Conservation (phyloP, 805 yeast species). For the Teunomyces pallodes region DNA sequence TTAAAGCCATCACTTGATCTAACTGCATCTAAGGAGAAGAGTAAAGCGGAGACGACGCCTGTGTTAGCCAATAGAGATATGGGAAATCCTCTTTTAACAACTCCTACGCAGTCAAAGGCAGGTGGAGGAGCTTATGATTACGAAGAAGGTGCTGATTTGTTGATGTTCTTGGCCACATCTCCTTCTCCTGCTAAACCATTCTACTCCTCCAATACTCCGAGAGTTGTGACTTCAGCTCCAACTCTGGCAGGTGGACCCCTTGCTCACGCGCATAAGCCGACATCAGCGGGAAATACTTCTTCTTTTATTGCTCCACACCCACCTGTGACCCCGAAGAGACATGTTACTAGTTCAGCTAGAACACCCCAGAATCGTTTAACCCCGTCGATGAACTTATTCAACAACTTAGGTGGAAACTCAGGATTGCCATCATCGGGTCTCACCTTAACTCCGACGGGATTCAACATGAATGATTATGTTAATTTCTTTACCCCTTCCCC, state of each 20-base stretch:
- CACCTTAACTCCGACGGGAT: slow-evolving; percentile 59
- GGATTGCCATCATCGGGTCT: slow-evolving; percentile 43
- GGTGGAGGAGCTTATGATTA: slow-evolving; percentile 27
- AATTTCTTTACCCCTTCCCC: slow-evolving; percentile 77
- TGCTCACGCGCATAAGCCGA: slow-evolving; percentile 9
- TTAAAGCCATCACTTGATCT: slow-evolving; percentile 13
- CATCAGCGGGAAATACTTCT: slow-evolving; percentile 18
- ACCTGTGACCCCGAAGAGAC: slow-evolving; percentile 44
- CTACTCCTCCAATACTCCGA: slow-evolving; percentile 32
- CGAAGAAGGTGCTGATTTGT: slow-evolving; percentile 75
- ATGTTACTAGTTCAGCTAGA: slow-evolving; percentile 18
- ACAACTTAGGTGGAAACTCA: slow-evolving; percentile 16
- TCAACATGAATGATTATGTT: slow-evolving; percentile 81
- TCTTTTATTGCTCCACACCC: slow-evolving; percentile 38
- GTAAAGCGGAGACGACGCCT: slow-evolving; percentile 12
- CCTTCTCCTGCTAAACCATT: slow-evolving; percentile 61
- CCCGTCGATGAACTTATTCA: slow-evolving; percentile 35
- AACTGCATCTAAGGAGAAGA: slow-evolving; percentile 4
- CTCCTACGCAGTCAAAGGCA: slow-evolving; percentile 33
- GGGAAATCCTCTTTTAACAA: slow-evolving; percentile 16
- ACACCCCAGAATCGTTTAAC: slow-evolving; percentile 44
- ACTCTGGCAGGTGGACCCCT: slow-evolving; percentile 19
- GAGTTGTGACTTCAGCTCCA: slow-evolving; percentile 16
- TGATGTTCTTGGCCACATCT: slow-evolving; percentile 79
- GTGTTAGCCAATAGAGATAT: slow-evolving; percentile 12